A percentile compares a stretch with the other conserved stretches of the same genome.
phyloP scores from a whole-genome alignment of 2,329 filamentous ascomycete species.

The Hypomyces perniciosus region DNA sequence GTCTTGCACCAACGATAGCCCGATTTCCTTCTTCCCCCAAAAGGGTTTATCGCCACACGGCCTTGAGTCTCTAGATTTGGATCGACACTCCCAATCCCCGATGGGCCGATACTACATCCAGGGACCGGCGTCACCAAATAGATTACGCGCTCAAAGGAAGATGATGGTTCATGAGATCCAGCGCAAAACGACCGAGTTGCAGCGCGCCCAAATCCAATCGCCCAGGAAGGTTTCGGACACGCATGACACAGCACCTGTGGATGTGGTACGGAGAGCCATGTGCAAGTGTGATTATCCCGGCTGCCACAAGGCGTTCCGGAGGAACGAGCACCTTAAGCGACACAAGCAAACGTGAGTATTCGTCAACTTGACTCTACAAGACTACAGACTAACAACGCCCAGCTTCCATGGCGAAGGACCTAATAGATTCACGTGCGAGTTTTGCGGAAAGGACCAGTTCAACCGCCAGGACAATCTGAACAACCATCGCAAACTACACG shows the following conservation, averaged over 20 bases:
- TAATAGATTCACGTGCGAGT: slow-evolving; percentile 36
- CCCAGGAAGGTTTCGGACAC: slow-evolving; percentile 26
- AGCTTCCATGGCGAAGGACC: slow-evolving; percentile 35
- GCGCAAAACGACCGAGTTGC: slow-evolving; percentile 39
- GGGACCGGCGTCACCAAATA: slow-evolving; percentile 27
- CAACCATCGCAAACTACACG: slow-evolving; percentile 37
- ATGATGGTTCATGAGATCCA: slow-evolving; percentile 37
- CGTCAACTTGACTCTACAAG: not conserved
- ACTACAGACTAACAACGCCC: not conserved
- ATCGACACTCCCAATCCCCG: slow-evolving; percentile 32
- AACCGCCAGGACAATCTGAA: slow-evolving; percentile 38
- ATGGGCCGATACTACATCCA: slow-evolving; percentile 26
- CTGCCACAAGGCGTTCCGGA: slow-evolving; percentile 44
- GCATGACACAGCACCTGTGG: slow-evolving; percentile 24
- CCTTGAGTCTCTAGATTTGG: slow-evolving; percentile 30
- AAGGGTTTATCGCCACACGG: slow-evolving; percentile 25
- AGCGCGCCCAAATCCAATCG: slow-evolving; percentile 33
- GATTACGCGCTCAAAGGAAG: slow-evolving; percentile 32
- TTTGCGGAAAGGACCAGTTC: slow-evolving; percentile 37
- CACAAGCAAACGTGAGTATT: slow-evolving; percentile 45
- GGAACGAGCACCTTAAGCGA: slow-evolving; percentile 51
- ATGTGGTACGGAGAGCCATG: slow-evolving; percentile 34
- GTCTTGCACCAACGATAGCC: slow-evolving; percentile 36
- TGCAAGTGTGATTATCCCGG: slow-evolving; percentile 41
- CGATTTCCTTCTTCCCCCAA: slow-evolving; percentile 34